Conservation (phyloP, 768 basidiomycete genomes). For the Vararia minispora region DNA sequence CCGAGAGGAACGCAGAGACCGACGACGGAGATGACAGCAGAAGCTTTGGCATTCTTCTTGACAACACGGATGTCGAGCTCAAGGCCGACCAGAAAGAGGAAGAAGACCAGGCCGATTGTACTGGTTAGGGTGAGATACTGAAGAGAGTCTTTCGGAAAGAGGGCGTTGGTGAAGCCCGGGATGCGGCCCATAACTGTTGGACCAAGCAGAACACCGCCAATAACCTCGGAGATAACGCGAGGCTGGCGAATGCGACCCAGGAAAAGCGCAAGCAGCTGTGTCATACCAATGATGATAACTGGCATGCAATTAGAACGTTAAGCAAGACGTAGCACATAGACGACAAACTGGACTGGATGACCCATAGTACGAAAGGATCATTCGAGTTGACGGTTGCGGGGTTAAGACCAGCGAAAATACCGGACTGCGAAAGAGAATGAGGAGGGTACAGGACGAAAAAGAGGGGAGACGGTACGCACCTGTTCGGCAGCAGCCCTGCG, state of each 20-base stretch:
- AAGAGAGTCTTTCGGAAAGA: constrained; percentile 31
- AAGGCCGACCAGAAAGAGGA: constrained; percentile 76
- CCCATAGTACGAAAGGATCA: constrained; percentile 71
- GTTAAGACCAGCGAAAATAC: constrained; percentile 67
- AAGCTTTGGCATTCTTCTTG: constrained; percentile 47
- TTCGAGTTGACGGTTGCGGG: constrained; percentile 46
- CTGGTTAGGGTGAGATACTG: constrained; percentile 59
- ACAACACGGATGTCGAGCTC: constrained; percentile 72
- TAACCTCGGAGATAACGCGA: constrained; percentile 86
- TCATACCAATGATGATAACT: constrained; percentile 76
- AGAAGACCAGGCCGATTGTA: constrained; percentile 66
- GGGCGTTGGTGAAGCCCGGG: constrained; percentile 44
- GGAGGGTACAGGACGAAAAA: background rate
- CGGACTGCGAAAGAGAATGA: constrained; percentile 26
- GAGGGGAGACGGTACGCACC: constrained; percentile 22
- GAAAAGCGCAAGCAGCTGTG: constrained; percentile 56
- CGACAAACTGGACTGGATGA: constrained; percentile 61
- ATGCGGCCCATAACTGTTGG: constrained; percentile 64
- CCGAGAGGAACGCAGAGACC: constrained; percentile 75
- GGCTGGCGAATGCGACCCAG: constrained; percentile 74
- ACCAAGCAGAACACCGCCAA: constrained; percentile 83
- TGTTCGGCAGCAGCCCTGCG: constrained; percentile 38
- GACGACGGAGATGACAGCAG: constrained; percentile 47
- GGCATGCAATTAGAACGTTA: constrained; percentile 7
- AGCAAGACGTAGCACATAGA: background rate